phyloP scores from a whole-genome alignment of 164 flowering plant species.

The Sedum album region DNA sequence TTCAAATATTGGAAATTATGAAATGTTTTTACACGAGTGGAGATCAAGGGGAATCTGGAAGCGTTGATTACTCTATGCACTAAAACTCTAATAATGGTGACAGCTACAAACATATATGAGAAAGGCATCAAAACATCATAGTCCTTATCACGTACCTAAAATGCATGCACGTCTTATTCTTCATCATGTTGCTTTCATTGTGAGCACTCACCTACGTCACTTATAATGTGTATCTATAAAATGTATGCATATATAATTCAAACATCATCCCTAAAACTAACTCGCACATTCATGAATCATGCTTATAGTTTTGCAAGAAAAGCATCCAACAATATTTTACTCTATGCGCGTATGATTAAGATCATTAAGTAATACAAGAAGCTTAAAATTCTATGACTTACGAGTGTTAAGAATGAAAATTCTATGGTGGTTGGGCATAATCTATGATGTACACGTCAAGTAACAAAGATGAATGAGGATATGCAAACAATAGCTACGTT shows the following conservation, averaged over 20 bases:
- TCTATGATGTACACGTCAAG: no score
- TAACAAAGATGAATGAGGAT: no score
- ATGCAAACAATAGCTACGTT: neutral
- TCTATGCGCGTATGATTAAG: neutral
- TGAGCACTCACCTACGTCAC: slow-evolving; percentile 11
- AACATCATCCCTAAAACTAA: slow-evolving; percentile 14
- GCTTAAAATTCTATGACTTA: neutral
- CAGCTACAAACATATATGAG: neutral
- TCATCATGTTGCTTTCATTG: slow-evolving; percentile 39
- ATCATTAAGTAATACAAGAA: neutral
- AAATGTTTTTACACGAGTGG: neutral
- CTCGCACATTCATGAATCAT: neutral
- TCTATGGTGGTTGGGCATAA: slow-evolving; percentile 1
- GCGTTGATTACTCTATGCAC: slow-evolving; percentile 2
- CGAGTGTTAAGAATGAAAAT: neutral
- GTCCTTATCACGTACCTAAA: slow-evolving; percentile 2
- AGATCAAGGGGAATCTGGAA: slow-evolving; percentile 35
- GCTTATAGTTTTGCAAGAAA: neutral
- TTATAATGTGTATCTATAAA: neutral
- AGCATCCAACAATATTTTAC: neutral
- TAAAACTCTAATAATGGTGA: neutral
- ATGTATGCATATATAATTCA: slow-evolving; percentile 4
- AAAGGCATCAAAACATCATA: neutral
- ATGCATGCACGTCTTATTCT: slow-evolving; percentile 61
- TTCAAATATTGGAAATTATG: neutral